Percentiles rank a stretch among this genome's conserved stretches.
These are phyloP conservation scores for Fraxinus quadrangulata DNA, from an alignment of 257 asterid species.

Conservation along the genomic window DNA sequence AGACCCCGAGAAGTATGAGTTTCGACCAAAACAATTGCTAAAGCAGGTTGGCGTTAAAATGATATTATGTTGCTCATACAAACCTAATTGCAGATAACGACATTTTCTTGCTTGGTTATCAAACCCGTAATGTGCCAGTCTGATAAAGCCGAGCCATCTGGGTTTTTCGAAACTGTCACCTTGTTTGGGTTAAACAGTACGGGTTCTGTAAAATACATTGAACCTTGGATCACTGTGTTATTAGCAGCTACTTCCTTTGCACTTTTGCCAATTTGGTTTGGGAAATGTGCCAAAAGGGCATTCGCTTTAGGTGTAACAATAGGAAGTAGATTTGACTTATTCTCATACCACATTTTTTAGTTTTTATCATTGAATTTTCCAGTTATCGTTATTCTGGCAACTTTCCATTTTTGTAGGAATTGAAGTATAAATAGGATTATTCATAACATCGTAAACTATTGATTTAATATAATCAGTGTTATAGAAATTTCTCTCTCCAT, in stretches of 20 bases:
- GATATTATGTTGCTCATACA: neutral
- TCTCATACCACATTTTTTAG: neutral
- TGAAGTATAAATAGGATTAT: neutral
- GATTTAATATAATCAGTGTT: neutral
- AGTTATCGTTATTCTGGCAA: neutral
- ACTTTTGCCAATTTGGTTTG: neutral
- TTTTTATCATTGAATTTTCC: neutral
- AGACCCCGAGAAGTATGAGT: constrained; percentile 98
- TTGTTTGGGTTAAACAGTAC: neutral
- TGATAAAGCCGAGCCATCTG: neutral
- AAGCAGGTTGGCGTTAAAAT: constrained; percentile 59
- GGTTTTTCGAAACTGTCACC: neutral
- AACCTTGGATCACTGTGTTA: neutral
- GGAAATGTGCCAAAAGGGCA: neutral
- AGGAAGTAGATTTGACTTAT: neutral
- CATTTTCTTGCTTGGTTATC: neutral
- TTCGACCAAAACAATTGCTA: constrained; percentile 82
- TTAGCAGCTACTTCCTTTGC: neutral
- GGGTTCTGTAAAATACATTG: neutral
- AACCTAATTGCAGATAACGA: neutral
- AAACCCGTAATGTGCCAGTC: neutral
- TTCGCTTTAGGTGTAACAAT: neutral
- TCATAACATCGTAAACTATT: neutral
- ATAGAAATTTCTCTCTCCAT: neutral
- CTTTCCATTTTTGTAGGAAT: neutral